phyloP scores from a whole-genome alignment of 257 asterid genomes.

The Datura wrightii region DNA sequence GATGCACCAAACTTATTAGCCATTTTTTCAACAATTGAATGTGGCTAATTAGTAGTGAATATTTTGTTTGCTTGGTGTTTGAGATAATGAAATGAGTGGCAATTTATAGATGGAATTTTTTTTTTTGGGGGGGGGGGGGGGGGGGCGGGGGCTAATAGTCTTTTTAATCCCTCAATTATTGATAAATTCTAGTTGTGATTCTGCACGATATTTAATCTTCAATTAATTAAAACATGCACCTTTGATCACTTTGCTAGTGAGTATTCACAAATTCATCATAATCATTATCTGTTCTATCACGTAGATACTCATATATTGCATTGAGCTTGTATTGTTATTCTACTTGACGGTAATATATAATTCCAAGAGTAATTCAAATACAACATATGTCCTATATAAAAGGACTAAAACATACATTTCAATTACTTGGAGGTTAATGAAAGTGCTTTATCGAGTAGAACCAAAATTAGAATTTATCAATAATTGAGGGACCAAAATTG shows the following conservation, averaged over 20 bases:
- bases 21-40: not conserved
- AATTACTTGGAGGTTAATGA: not conserved
- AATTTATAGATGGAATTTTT: conserved; percentile 24
- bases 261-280: not conserved
- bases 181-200: not conserved
- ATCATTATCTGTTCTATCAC: not conserved
- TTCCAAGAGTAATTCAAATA: not conserved
- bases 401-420: not conserved
- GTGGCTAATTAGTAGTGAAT: not conserved
- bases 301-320: not conserved
- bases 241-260: not conserved
- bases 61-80: conserved; percentile 21
- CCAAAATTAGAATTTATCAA: not conserved
- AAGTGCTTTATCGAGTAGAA: not conserved
- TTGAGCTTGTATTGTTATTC: not conserved
- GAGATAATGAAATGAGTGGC: not conserved
- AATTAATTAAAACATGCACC: not conserved
- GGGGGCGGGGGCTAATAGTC: too few relatives aligned
- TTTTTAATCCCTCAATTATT: not conserved
- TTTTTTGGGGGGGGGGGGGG: not conserved
- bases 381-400: not conserved
- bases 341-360: not conserved
- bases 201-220: not conserved
- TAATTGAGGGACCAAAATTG: not conserved
- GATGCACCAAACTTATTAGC: conserved; percentile 25